Conservation (phyloP, 2,329 filamentous ascomycete species). For the Simplicillium sp. region DNA sequence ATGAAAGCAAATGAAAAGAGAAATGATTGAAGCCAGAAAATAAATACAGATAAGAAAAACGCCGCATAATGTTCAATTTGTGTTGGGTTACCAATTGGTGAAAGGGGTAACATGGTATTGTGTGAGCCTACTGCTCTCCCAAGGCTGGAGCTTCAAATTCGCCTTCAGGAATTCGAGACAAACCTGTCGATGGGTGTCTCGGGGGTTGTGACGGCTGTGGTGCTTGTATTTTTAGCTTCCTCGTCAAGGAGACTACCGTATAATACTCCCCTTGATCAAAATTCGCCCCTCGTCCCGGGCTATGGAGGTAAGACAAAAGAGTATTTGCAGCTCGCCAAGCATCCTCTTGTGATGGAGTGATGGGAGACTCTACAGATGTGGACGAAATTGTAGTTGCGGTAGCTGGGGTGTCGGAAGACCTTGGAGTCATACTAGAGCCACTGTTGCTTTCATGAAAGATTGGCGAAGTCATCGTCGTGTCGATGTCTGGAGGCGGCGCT, state of each 20-base stretch:
- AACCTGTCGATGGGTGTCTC: slow-evolving; percentile 30
- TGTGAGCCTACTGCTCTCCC: no score
- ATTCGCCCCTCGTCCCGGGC: slow-evolving; percentile 53
- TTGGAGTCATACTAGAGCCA: no score
- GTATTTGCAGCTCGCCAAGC: slow-evolving; percentile 73
- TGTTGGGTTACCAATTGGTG: slow-evolving; percentile 2
- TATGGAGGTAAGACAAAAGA: slow-evolving; percentile 72
- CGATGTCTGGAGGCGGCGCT: no score
- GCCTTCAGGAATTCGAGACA: slow-evolving; percentile 49
- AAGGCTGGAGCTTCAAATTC: slow-evolving; percentile 17
- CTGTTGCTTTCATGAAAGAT: no score
- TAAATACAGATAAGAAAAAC: slow-evolving; percentile 9
- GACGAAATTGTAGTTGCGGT: no score
- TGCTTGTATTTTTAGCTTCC: slow-evolving; percentile 69
- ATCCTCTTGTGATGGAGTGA: slow-evolving; percentile 73
- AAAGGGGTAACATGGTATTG: no score
- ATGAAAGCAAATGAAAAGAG: slow-evolving; percentile 8
- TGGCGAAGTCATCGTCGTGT: no score
- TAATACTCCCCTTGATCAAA: slow-evolving; percentile 71
- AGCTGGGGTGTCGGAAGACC: no score
- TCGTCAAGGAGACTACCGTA: slow-evolving; percentile 71
- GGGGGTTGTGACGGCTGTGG: slow-evolving; percentile 34
- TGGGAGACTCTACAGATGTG: slow-evolving; percentile 23
- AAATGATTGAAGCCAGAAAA: slow-evolving; percentile 11
- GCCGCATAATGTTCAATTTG: slow-evolving; percentile 3